These are phyloP conservation scores for Zymoseptoria passerinii DNA, from an alignment of 2,329 filamentous ascomycete genomes.

Conservation along the genomic window DNA sequence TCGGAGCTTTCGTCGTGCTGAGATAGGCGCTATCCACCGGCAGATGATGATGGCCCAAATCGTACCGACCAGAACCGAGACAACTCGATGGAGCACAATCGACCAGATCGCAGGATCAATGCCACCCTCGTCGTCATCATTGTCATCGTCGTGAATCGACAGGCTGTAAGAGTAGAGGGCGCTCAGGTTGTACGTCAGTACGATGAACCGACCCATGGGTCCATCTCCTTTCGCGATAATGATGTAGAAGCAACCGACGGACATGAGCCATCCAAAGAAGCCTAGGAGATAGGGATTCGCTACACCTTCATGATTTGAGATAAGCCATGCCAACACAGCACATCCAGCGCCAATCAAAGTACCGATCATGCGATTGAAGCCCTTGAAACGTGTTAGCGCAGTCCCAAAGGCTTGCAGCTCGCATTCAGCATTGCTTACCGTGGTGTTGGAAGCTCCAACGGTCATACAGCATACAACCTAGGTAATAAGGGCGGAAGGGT, in stretches of 20 bases:
- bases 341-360: conserved; percentile 72
- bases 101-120: conserved; percentile 74
- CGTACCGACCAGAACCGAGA: conserved; percentile 77
- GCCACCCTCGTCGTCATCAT: conserved; percentile 80
- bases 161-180: conserved; percentile 91
- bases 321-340: conserved; percentile 69
- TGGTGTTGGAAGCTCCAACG: conserved; percentile 90
- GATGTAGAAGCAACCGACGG: conserved; percentile 77
- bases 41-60: conserved; percentile 90
- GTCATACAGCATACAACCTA: conserved; percentile 87
- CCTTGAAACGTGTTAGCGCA: background rate
- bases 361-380: conserved; percentile 70
- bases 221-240: conserved; percentile 78
- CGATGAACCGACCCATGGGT: conserved; percentile 84
- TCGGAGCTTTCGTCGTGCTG: conserved; percentile 77
- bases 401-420: background rate
- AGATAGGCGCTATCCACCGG: conserved; percentile 86
- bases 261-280: conserved; percentile 69
- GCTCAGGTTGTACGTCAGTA: conserved; percentile 92
- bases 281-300: conserved; percentile 70
- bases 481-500: too few species aligned
- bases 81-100: conserved; percentile 79
- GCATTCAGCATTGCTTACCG: conserved; percentile 42
- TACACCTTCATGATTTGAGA: conserved; percentile 44
- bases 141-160: conserved; percentile 66